Percentiles rank a stretch among this genome's conserved stretches.
These are phyloP conservation scores for Microthyrium microscopicum DNA, from an alignment of 2,329 filamentous ascomycete genomes.

Conservation along the genomic window DNA sequence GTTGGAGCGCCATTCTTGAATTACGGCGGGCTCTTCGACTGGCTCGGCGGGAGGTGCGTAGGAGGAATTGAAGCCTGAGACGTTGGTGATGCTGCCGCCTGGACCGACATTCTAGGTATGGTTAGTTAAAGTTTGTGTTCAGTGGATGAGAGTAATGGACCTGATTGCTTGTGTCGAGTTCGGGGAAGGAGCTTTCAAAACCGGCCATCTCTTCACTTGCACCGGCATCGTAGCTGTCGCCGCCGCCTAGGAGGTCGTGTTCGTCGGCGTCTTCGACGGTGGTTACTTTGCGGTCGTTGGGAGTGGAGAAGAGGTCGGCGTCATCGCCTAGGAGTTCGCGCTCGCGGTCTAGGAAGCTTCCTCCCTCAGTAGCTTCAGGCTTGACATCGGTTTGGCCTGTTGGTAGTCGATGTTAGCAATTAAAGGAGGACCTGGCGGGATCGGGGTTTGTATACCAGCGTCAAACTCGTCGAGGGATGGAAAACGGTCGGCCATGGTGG, in stretches of 20 bases:
- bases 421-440: neutral
- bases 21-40: constrained; percentile 76
- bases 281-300: constrained; percentile 52
- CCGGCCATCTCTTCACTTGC: constrained; percentile 34
- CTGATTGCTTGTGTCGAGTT: constrained; percentile 58
- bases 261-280: constrained; percentile 45
- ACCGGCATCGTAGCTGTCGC: constrained; percentile 29
- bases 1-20: constrained; percentile 80
- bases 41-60: constrained; percentile 30
- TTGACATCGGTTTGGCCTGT: constrained; percentile 49
- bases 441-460: constrained; percentile 23
- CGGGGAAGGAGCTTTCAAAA: constrained; percentile 86
- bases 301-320: constrained; percentile 72
- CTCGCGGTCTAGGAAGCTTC: constrained; percentile 75
- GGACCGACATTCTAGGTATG: constrained; percentile 47
- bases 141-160: constrained; percentile 26
- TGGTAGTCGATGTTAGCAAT: neutral
- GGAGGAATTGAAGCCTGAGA: constrained; percentile 26
- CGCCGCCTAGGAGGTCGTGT: constrained; percentile 57
- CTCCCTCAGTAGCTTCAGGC: constrained; percentile 45
- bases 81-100: constrained; percentile 65
- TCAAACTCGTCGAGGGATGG: constrained; percentile 37
- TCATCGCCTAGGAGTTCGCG: constrained; percentile 83
- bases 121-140: constrained; percentile 1
- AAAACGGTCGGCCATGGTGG: constrained; percentile 33